phyloP scores from a whole-genome alignment of 768 basidiomycete genomes.

The Tulasnella sp. region DNA sequence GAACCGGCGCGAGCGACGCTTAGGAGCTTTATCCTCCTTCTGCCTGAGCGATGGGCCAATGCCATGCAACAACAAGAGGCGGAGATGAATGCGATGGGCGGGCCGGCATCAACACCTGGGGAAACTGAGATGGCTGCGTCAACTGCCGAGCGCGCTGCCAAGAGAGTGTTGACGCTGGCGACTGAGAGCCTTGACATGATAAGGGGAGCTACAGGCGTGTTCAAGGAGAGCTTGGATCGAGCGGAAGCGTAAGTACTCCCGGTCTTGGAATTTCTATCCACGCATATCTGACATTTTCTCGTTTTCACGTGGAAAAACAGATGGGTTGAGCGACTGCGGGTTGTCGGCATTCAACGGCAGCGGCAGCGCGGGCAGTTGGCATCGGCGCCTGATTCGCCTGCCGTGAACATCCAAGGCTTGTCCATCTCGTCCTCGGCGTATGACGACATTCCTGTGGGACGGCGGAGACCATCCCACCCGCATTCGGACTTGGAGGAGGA shows the following conservation, averaged over 20 bases:
- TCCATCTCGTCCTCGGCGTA: constrained; percentile 10
- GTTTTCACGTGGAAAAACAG: constrained; percentile 39
- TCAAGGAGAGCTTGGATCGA: constrained; percentile 79
- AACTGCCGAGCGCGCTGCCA: constrained; percentile 64
- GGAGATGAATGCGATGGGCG: background rate
- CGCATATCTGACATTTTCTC: constrained; percentile 23
- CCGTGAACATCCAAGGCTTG: constrained; percentile 19
- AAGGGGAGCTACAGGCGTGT: constrained; percentile 78
- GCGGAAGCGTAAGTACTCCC: constrained; percentile 66
- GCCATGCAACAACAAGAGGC: constrained; percentile 30
- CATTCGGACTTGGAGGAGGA: constrained; percentile 17
- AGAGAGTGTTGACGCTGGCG: constrained; percentile 75
- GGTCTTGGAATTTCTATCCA: constrained; percentile 24
- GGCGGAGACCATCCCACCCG: constrained; percentile 6
- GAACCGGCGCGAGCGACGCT: constrained; percentile 76
- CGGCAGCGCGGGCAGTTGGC: constrained; percentile 17
- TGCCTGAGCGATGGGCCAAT: constrained; percentile 77
- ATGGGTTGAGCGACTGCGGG: constrained; percentile 78
- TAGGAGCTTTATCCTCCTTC: constrained; percentile 66
- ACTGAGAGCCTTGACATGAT: constrained; percentile 94
- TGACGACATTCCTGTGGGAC: background rate
- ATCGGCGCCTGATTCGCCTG: constrained; percentile 21
- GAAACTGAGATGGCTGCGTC: constrained; percentile 7
- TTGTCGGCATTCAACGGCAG: constrained; percentile 69
- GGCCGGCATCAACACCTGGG: constrained; percentile 5